Evolutionary conservation across 805 yeast species (phyloP).

Genomic region (Hanseniaspora singularis): DNA sequence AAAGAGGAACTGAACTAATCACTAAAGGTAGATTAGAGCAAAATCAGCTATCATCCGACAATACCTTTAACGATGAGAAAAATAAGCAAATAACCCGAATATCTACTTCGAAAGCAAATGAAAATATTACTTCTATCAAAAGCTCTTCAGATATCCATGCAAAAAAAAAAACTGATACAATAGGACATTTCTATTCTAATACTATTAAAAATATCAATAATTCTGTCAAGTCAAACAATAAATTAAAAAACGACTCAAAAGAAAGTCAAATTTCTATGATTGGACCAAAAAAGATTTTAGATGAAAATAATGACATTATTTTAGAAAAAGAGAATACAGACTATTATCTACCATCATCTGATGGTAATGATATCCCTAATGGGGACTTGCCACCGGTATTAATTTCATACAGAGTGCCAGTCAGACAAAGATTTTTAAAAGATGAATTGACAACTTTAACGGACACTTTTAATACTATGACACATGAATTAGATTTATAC

Average conservation of each 20-base stretch:
- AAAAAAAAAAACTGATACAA: too few species aligned
- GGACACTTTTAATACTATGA: constrained; percentile 83
- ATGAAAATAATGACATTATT: constrained; percentile 2
- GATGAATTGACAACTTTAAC: constrained; percentile 85
- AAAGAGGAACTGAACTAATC: constrained; percentile 62
- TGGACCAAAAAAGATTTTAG: neutral
- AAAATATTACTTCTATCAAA: too few species aligned
- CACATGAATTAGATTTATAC: constrained; percentile 73
- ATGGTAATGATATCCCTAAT: constrained; percentile 22
- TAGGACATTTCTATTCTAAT: too few species aligned
- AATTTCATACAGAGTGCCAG: constrained; percentile 35
- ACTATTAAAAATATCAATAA: too few species aligned
- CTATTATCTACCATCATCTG: constrained; percentile 19
- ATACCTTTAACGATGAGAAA: neutral
- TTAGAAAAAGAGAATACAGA: neutral
- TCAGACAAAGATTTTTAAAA: constrained; percentile 40
- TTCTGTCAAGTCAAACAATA: too few species aligned
- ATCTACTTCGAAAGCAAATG: too few species aligned
- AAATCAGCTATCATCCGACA: constrained; percentile 2
- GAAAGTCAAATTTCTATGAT: too few species aligned
- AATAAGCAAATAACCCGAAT: too few species aligned
- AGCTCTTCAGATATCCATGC: too few species aligned
- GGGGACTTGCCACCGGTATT: constrained; percentile 31
- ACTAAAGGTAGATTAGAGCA: constrained; percentile 33
- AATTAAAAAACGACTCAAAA: too few species aligned